Evolutionary conservation across 2,329 filamentous ascomycete genomes (phyloP), one percentile per base, ranked within the genome.

Genomic region (Botrytis pseudocinerea): DNA sequence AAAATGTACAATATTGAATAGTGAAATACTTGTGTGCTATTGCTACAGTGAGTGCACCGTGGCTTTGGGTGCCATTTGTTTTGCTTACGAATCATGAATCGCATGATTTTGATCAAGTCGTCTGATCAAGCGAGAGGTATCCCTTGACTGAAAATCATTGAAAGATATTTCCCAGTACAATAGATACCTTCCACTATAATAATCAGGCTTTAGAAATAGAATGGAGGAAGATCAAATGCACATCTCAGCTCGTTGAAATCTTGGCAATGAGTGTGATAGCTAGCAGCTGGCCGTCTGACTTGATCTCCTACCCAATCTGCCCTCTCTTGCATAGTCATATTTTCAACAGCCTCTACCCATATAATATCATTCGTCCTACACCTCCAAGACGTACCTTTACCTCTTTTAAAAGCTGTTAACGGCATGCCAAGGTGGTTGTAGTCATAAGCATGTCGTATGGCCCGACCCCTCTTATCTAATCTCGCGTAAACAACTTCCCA

Each of bases 161-260:
- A 51, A 1, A 51, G n/a, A n/a, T n/a, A n/a, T 51, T n/a, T 25
- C 12, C 5, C 12, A 16, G 48, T 4, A 14, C 10, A 51, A n/a
- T 4, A 16, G 4, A n/a, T 51, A 2, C 4, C 48, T n/a, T 7
- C 4, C 25, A 1, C 1, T 12, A 7, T 38, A 12, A 38, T 9
- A 2, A 5, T 8, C 16, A 1, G 2, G 2, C 20, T 10, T 18
- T 51, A 48, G 3, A 51, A 65, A n/a, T 35, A 22, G 32, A 38
- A 51, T 51, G 20, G 10, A 9, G 44, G 42, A 14, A 65, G 2
- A n/a, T 51, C 4, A 38, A 51, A 48, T 51, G 44, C 22, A 32
- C 18, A 35, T 65, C 44, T 65, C 28, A 48, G 63, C 44, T 65
- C 63, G 18, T 65, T 51, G 12, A 65, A 38, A 65, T 22, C 14